These are phyloP conservation scores for Trematosphaeria pertusa DNA, from an alignment of 2,329 filamentous ascomycete genomes.

Conservation along the genomic window DNA sequence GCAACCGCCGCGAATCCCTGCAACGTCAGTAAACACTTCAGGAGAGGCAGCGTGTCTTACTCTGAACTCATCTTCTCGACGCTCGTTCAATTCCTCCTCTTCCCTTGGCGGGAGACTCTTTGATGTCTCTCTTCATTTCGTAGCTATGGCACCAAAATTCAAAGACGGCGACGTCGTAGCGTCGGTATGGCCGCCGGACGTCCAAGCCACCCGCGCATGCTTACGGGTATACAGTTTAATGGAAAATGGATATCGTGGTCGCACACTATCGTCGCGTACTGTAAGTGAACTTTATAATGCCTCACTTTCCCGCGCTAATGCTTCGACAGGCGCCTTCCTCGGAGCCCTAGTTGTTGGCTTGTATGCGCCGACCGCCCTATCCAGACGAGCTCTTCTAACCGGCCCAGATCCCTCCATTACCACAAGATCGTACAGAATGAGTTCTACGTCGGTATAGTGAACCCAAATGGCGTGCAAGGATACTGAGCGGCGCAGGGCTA, in stretches of 20 bases:
- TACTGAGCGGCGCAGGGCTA: constrained; percentile 44
- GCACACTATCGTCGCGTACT: constrained; percentile 84
- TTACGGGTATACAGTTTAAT: constrained; percentile 64
- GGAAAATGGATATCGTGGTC: constrained; percentile 90
- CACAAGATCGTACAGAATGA: constrained; percentile 98
- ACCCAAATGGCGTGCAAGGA: neutral
- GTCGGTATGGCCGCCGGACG: constrained; percentile 51
- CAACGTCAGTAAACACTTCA: constrained; percentile 33
- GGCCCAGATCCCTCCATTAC: constrained; percentile 77
- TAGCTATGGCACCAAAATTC: constrained; percentile 64
- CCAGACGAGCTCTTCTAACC: constrained; percentile 28
- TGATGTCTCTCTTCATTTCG: constrained; percentile 7
- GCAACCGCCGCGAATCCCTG: constrained; percentile 15
- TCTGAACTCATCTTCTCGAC: constrained; percentile 26
- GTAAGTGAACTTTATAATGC: constrained; percentile 52
- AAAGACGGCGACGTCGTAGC: constrained; percentile 69
- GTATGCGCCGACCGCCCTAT: constrained; percentile 30
- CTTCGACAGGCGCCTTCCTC: constrained; percentile 74
- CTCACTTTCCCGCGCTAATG: constrained; percentile 15
- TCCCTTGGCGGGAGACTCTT: constrained; percentile 23
- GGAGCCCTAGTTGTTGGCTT: constrained; percentile 82
- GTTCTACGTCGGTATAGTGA: constrained; percentile 66
- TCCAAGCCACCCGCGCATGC: constrained; percentile 21
- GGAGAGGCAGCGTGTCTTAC: constrained; percentile 30
- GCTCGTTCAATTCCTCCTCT: constrained; percentile 35